Conservation (phyloP, 495 filamentous ascomycete genomes). For the Hypoxylon crocopeplum region DNA sequence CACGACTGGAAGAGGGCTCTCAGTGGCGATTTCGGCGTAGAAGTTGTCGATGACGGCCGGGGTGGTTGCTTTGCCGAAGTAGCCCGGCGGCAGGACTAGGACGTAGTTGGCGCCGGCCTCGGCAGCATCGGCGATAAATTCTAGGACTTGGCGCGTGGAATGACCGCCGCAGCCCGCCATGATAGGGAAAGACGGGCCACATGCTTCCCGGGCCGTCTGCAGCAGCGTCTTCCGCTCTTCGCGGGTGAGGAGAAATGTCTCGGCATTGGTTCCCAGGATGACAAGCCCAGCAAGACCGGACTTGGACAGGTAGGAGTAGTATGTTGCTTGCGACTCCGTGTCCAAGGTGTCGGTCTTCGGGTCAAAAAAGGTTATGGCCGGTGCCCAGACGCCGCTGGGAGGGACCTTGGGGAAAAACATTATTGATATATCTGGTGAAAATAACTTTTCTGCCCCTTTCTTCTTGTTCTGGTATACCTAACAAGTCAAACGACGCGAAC, state of each 20-base stretch:
- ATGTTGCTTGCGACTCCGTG: slow-evolving; percentile 54
- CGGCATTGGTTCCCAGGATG: slow-evolving; percentile 70
- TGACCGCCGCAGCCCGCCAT: slow-evolving; percentile 71
- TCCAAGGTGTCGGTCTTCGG: slow-evolving; percentile 59
- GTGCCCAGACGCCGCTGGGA: slow-evolving; percentile 51
- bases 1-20: slow-evolving; percentile 63
- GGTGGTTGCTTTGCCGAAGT: slow-evolving; percentile 68
- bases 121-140: slow-evolving; percentile 64
- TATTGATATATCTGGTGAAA: neutral
- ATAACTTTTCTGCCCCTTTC: neutral
- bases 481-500: no score
- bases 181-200: slow-evolving; percentile 59
- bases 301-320: slow-evolving; percentile 62
- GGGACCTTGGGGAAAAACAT: slow-evolving; percentile 45
- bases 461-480: neutral
- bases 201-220: slow-evolving; percentile 57
- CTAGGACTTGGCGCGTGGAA: slow-evolving; percentile 67
- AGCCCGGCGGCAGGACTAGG: slow-evolving; percentile 68
- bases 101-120: slow-evolving; percentile 65
- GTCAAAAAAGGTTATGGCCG: slow-evolving; percentile 62
- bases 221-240: slow-evolving; percentile 63
- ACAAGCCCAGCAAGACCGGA: slow-evolving; percentile 65
- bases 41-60: slow-evolving; percentile 64
- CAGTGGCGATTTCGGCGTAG: slow-evolving; percentile 63
- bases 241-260: slow-evolving; percentile 69